Base-by-base conservation (phyloP, 2,329 filamentous ascomycete genomes). In the Cadophora luteo-olivacea region DNA sequence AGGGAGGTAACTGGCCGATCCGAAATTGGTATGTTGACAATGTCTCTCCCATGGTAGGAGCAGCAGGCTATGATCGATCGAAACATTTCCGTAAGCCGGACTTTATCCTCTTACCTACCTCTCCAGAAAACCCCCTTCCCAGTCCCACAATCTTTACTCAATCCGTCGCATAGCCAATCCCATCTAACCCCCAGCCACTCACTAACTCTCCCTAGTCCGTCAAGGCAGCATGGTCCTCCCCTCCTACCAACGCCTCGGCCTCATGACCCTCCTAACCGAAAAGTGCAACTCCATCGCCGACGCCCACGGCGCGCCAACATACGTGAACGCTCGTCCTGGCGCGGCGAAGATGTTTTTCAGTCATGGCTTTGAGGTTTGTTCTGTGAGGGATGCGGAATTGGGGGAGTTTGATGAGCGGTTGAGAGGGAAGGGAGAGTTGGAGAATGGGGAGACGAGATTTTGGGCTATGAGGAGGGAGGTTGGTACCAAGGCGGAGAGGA, bases 361-460 rank as follows among this genome's bases (percentile, higher is more conserved):
- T 4, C 24, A 33, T 5, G 55, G 55, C 1, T 58, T 38, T 24
- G 55, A 58, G n/a, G 33, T 55, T 4, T 33, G 14, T 55, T 55
- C 52, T 7, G 52, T 55, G 32, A 33, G 55, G 0, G 33, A 58
- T 38, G 55, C 55, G n/a, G 19, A 38, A 3, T 25, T 38, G 19
- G 55, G 55, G 1, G n/a, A 58, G 1, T 38, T 58, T 12, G 22
- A 38, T 36, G 55, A 58, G 33, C 7, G 9, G 32, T 24, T 22
- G 19, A 22, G 16, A 6, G 32, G 55, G 7, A 58, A 36, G n/a
- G 55, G 32, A 3, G 55, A 58, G 32, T n/a, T 58, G 8, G n/a
- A 24, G 19, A 58, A 36, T 58, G 33, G 55, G 33, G 19, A 58
- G 33, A 38, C 55, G 32, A 58, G 55, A 14, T 58, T 58, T 24